These are phyloP conservation scores for Chromosphaera perkinsii DNA, from an alignment of 208 protist species.

Conservation along the genomic window DNA sequence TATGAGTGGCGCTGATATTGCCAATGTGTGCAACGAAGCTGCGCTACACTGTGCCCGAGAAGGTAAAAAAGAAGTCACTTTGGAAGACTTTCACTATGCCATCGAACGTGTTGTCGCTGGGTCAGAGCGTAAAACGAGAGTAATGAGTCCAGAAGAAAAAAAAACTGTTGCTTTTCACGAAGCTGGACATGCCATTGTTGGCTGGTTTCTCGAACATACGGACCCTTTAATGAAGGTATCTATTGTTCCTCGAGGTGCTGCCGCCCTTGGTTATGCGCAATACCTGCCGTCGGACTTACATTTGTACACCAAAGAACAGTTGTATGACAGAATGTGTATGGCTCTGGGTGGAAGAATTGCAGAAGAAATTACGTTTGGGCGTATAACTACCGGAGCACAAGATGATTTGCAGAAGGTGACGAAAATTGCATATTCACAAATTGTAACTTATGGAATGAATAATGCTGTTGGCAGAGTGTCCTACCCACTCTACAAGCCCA, in stretches of 20 bases:
- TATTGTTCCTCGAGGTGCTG: slow-evolving; percentile 87
- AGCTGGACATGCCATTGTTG: slow-evolving; percentile 89
- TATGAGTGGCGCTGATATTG: slow-evolving; percentile 83
- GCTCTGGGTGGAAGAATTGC: slow-evolving; percentile 82
- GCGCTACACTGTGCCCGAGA: slow-evolving; percentile 84
- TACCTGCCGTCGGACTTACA: slow-evolving; percentile 88
- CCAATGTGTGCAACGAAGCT: slow-evolving; percentile 94
- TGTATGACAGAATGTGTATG: slow-evolving; percentile 85
- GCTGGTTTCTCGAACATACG: slow-evolving; percentile 92
- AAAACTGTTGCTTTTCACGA: slow-evolving; percentile 93
- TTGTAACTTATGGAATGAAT: slow-evolving; percentile 63
- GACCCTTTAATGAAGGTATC: slow-evolving; percentile 90
- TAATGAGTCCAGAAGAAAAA: slow-evolving; percentile 75
- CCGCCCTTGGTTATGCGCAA: slow-evolving; percentile 91
- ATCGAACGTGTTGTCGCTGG: slow-evolving; percentile 89
- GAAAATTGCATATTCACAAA: slow-evolving; percentile 79
- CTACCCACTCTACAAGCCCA: slow-evolving; percentile 12
- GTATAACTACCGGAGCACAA: slow-evolving; percentile 81
- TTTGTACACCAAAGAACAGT: slow-evolving; percentile 73
- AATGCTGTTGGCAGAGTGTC: not conserved
- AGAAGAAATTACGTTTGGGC: slow-evolving; percentile 81
- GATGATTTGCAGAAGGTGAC: slow-evolving; percentile 91
- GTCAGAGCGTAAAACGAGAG: slow-evolving; percentile 55
- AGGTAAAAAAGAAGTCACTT: slow-evolving; percentile 59
- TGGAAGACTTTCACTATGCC: slow-evolving; percentile 79